Base-by-base conservation (phyloP, 805 yeast genomes). In the Yamadazyma takamatsuzukensis region DNA sequence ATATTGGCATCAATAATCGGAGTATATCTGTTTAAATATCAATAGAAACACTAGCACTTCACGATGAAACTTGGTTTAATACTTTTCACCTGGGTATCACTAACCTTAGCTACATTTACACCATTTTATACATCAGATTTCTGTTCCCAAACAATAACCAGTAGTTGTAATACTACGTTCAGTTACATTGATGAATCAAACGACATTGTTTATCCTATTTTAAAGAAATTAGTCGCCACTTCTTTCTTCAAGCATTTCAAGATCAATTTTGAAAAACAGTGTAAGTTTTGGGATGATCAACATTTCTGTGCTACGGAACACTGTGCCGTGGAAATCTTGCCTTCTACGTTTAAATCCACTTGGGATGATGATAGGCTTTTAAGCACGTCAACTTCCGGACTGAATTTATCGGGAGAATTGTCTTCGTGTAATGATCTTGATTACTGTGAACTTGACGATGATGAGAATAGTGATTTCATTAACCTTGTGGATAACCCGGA, bases 401-500 rank as follows among this genome's bases (percentile, higher is more conserved):
- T 7, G 34, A 30, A n/a, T n/a, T n/a, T n/a, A n/a, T n/a, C n/a
- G n/a, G 32, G 32, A 8, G 23, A 18, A 9, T 12, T 27, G 10
- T 18, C 34, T 12, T 27, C 43, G 4, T 56, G 70, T 36, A 65
- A 66, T 30, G 79, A 75, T 44, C 59, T 72, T 36, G 85, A 81
- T 48, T 84, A 82, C 61, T 79, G 85, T 51, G 84, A 80, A 51
- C 60, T 80, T 23, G 85, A 78, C 47, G 70, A 73, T 28, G 76
- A 72, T 44, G 76, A 77, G 47, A 73, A 78, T 39, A 79, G 88
- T 34, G 96, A 87, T 1, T 81, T 82, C 48, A 95, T 93, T 18
- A 87, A 89, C 49, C 70, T 93, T 36, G 68, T 81, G 14, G 85
- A 83, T 34, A 94, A 94, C 52, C 96, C 96, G 1, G 99, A 93